A percentile compares a stretch with the other conserved stretches of the same genome.
These are phyloP conservation scores for Hypoxylon sp. DNA, from an alignment of 2,329 filamentous ascomycete species.

Conservation along the genomic window DNA sequence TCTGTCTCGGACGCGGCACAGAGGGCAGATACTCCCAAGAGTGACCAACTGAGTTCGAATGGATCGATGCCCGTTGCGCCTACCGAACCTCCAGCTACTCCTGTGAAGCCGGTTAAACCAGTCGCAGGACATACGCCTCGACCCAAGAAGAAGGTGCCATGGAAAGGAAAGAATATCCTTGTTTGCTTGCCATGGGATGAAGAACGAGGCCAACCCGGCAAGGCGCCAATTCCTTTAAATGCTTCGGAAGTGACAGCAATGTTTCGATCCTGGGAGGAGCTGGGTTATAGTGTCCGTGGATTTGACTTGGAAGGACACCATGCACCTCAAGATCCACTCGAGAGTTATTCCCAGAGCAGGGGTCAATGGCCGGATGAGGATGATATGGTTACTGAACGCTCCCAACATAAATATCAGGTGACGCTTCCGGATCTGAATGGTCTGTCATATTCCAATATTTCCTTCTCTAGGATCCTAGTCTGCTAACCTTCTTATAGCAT, in stretches of 20 bases:
- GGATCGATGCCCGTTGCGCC: conserved; percentile 44
- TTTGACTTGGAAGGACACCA: conserved; percentile 73
- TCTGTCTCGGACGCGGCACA: conserved; percentile 48
- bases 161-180: conserved; percentile 81
- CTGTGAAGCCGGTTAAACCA: conserved; percentile 53
- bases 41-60: conserved; percentile 52
- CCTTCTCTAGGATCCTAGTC: conserved; percentile 13
- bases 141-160: conserved; percentile 77
- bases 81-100: conserved; percentile 45
- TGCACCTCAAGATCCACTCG: conserved; percentile 48
- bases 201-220: conserved; percentile 70
- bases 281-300: conserved; percentile 76
- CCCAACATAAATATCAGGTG: conserved; percentile 68
- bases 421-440: conserved; percentile 77
- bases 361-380: conserved; percentile 74
- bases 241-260: conserved; percentile 70
- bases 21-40: conserved; percentile 52
- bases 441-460: conserved; percentile 50
- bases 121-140: conserved; percentile 65
- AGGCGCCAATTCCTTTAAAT: conserved; percentile 66
- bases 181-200: conserved; percentile 78
- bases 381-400: conserved; percentile 69
- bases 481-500: conserved; percentile 57
- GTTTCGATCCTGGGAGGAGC: conserved; percentile 74
- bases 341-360: conserved; percentile 72